Evolutionary conservation across 768 basidiomycete species (phyloP), one percentile per base, ranked within the genome.

Genomic region (Russula foetens): DNA sequence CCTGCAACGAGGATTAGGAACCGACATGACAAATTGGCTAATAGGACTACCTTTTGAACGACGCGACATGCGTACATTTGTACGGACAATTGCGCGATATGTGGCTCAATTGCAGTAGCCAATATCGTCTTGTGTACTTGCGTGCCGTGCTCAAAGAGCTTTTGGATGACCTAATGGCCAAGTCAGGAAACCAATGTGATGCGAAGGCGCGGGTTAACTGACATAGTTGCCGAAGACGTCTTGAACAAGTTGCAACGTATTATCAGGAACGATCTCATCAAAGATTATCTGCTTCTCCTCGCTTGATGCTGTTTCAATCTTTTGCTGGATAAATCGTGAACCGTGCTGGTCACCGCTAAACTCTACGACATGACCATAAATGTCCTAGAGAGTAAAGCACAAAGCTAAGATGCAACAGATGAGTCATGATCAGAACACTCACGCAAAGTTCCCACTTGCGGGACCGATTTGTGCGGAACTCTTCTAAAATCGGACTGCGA

Each of bases 141-240:
- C 8, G 85, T 86, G 23, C 95, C 92, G 67, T 87, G 80, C 72
- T 98, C 96, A 67, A 97, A 89, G 67, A 97, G 71, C 73, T 95
- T 96, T 72, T 98, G 96, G 62, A 96, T 84, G 55, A 94, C 92
- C 92, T 95, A 67, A 28, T 50, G 29, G 53, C 46, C 46, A 53
- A 56, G 45, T 38, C 48, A 39, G 35, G 41, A 60, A 46, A 69
- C 47, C 56, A 23, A 56, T 45, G 21, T 14, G 33, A 28, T 7
- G 5, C 17, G 12, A 53, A 12, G 52, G 19, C 21, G 28, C 7
- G 19, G n/a, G 31, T 26, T 26, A 26, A 75, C 87, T 66, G 70
- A 92, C 90, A 75, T 97, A 98, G 76, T 98, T 98, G 58, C 95
- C 96, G 70, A 96, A 98, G 47, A 97, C 90, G 69, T 97, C 92